Base-by-base conservation (phyloP, 805 yeast genomes). In the Spathaspora boniae region DNA sequence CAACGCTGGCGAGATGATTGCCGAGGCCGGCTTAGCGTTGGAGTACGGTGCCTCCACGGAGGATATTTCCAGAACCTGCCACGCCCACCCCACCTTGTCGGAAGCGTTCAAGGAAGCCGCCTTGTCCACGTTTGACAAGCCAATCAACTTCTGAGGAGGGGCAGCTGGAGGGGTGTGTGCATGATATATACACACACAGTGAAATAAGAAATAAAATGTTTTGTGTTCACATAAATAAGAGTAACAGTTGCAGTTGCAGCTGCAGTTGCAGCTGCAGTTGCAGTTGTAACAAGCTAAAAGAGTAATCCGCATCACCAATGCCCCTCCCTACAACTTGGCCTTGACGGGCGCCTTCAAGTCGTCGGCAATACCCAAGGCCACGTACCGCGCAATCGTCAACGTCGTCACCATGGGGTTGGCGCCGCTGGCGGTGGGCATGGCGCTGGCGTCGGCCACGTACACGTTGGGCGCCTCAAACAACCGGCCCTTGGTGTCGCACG, bases 101-200 rank as follows among this genome's bases (percentile, higher is more conserved):
- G 99, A 93, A 75, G 98, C 98, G 15, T 85, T 91, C 77, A 91
- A 91, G 73, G 98, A 93, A 74, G 98, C 96, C 51, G 95, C 95
- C 51, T 72, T 87, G 74, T 84, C 94, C 44, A 84, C 96, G 35
- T 88, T 80, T 61, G 91, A 76, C 59, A 87, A 89, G 73, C 86
- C 98, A 58, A 77, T 91, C 65, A 89, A 91, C 78, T 82, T 80
- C 50, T 86, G 78, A 40, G 18, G 6, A 26, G n/a, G n/a, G n/a
- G n/a, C n/a, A n/a, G n/a, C n/a, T n/a, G n/a, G 25, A n/a, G 25
- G 25, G n/a, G 25, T 11, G 25, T 22, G 25, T 11, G 25, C 12
- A 15, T 6, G 14, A 27, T 15, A 33, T 33, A 33, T n/a, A n/a
- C n/a, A n/a, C n/a, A n/a, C n/a, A n/a, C n/a, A n/a, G n/a, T n/a